Conservation (phyloP, 495 filamentous ascomycete genomes). For the Penicillium riverlandense region DNA sequence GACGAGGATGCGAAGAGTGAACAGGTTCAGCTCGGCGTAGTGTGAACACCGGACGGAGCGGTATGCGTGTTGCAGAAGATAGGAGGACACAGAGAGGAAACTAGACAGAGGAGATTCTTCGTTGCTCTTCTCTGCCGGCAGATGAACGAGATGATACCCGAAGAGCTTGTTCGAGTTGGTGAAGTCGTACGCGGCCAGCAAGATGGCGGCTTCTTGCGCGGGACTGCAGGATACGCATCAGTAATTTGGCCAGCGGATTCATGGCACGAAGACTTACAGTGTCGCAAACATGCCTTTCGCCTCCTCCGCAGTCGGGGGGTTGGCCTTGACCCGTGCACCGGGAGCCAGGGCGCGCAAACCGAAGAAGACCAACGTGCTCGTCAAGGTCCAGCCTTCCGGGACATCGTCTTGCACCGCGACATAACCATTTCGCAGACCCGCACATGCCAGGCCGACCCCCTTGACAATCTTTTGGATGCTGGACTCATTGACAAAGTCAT, state of each 20-base stretch:
- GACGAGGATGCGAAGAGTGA: conserved; percentile 77
- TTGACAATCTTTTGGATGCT: conserved; percentile 76
- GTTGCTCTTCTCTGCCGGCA: conserved; percentile 51
- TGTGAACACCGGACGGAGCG: conserved; percentile 67
- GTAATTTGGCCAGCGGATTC: background rate
- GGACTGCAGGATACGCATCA: conserved; percentile 50
- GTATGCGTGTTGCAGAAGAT: conserved; percentile 88
- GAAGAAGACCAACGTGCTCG: conserved; percentile 73
- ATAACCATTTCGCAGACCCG: conserved; percentile 62
- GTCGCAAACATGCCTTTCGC: conserved; percentile 69
- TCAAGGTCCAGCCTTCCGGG: conserved; percentile 82
- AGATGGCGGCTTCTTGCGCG: conserved; percentile 63
- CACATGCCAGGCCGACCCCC: conserved; percentile 65
- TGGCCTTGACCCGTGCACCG: conserved; percentile 47
- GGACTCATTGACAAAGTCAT: conserved; percentile 92
- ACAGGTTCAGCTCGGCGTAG: conserved; percentile 76
- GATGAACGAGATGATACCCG: conserved; percentile 71
- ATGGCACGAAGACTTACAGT: conserved; percentile 40
- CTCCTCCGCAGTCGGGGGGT: conserved; percentile 57
- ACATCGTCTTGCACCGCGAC: conserved; percentile 87
- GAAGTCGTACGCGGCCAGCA: conserved; percentile 90
- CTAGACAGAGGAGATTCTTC: conserved; percentile 69
- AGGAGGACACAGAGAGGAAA: conserved; percentile 86
- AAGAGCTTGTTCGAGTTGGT: conserved; percentile 92
- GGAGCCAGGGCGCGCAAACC: conserved; percentile 72